Conservation (phyloP, 2,329 filamentous ascomycete species). For the Coniella vitis region DNA sequence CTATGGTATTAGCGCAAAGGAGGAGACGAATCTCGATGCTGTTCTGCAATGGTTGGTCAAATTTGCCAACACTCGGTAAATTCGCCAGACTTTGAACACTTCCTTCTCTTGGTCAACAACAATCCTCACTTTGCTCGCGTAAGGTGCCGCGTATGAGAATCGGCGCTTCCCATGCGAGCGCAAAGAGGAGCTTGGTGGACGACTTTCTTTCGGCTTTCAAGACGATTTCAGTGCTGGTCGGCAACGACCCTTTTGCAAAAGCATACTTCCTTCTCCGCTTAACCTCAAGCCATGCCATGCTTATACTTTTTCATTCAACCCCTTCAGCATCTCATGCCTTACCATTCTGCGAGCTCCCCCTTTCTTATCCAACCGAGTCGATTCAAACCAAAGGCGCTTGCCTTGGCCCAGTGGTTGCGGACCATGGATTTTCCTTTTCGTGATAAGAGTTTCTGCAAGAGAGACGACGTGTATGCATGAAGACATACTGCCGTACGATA, state of each 20-base stretch:
- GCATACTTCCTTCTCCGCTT: conserved; percentile 6
- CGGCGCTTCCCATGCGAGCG: conserved; percentile 10
- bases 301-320: not conserved
- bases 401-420: not conserved
- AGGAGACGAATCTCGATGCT: conserved; percentile 96
- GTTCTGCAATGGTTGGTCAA: conserved; percentile 96
- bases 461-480: conserved; percentile 13
- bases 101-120: conserved; percentile 4
- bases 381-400: conserved; percentile 5
- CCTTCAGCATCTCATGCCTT: not conserved
- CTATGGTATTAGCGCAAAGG: conserved; percentile 97
- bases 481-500: no score
- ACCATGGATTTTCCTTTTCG: conserved; percentile 2
- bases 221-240: conserved; percentile 16
- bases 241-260: conserved; percentile 16
- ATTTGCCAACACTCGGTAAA: conserved; percentile 62
- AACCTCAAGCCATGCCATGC: conserved; percentile 1
- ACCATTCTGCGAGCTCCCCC: not conserved
- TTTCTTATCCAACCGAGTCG: not conserved
- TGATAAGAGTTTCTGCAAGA: conserved; percentile 8
- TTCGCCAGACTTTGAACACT: not conserved
- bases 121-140: conserved; percentile 1
- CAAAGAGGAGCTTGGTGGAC: conserved; percentile 11
- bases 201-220: conserved; percentile 8
- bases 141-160: conserved; percentile 3